Evolutionary conservation across 2,329 filamentous ascomycete species (phyloP).

Genomic region (Aspergillus pseudoviridinutans): DNA sequence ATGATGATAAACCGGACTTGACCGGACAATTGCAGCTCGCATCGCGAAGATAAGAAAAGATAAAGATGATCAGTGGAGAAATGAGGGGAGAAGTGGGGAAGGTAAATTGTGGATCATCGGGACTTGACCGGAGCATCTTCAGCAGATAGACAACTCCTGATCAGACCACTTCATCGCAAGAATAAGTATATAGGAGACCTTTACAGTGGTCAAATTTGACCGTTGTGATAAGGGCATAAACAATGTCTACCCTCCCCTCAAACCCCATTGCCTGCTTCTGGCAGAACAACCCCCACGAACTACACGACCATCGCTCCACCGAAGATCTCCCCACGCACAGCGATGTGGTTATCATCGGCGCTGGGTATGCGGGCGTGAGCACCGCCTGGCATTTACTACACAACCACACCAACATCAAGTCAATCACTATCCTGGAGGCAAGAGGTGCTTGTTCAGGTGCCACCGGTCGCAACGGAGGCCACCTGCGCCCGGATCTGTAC

Average conservation of each 20-base stretch:
- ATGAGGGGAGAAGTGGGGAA: neutral
- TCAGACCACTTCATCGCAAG: neutral
- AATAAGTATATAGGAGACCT: neutral
- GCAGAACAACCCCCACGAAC: conserved; percentile 36
- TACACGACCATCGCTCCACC: conserved; percentile 40
- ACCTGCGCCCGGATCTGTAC: conserved; percentile 41
- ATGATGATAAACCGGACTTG: neutral
- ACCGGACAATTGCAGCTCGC: neutral
- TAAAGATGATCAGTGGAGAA: neutral
- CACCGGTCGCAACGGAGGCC: conserved; percentile 43
- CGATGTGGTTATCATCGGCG: conserved; percentile 46
- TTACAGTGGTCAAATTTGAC: neutral
- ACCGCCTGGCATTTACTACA: conserved; percentile 40
- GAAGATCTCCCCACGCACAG: conserved; percentile 19
- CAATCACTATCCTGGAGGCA: conserved; percentile 37
- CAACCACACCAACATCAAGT: conserved; percentile 8
- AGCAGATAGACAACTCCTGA: neutral
- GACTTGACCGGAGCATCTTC: neutral
- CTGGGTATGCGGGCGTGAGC: conserved; percentile 44
- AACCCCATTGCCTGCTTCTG: conserved; percentile 33
- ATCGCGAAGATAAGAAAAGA: neutral
- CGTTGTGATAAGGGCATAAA: too few species aligned
- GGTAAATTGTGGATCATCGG: too few species aligned
- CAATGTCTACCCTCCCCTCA: neutral
- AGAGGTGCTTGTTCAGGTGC: conserved; percentile 39